These are phyloP conservation scores for Chiua virens DNA, from an alignment of 768 basidiomycete species.

Conservation along the genomic window DNA sequence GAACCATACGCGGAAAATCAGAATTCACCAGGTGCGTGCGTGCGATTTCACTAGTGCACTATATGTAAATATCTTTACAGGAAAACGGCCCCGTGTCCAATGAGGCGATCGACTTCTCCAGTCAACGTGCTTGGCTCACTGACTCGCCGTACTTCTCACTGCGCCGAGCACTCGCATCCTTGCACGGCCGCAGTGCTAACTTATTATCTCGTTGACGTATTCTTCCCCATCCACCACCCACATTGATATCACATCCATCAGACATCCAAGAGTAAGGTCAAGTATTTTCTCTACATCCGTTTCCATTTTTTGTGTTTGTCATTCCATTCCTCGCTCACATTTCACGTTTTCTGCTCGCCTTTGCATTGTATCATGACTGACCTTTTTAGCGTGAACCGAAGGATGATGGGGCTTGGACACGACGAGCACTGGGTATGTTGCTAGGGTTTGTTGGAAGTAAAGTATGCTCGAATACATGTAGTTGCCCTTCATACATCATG, in stretches of 20 bases:
- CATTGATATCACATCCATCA: conserved; percentile 8
- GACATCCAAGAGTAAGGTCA: conserved; percentile 25
- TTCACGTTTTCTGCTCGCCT: not conserved
- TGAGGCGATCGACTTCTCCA: conserved; percentile 22
- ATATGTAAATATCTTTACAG: conserved; percentile 25
- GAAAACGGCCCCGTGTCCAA: conserved; percentile 45
- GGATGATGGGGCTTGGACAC: conserved; percentile 1
- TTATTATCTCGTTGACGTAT: conserved; percentile 25
- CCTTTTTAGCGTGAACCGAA: conserved; percentile 28
- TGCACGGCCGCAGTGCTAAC: conserved; percentile 21
- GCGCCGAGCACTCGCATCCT: conserved; percentile 1
- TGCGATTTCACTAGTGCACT: not conserved
- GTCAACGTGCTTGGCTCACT: not conserved
- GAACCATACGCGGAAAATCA: conserved; percentile 35
- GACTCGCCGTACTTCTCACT: not conserved
- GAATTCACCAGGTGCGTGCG: conserved; percentile 47
- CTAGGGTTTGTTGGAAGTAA: conserved; percentile 1
- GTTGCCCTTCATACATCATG: not conserved
- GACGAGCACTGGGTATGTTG: not conserved
- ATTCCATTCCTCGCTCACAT: not conserved
- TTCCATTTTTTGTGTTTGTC: conserved; percentile 1
- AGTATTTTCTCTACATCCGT: conserved; percentile 18
- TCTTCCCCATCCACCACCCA: conserved; percentile 3
- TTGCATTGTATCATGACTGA: conserved; percentile 26
- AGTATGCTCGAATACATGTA: conserved; percentile 12